phyloP scores from a whole-genome alignment of 129 eudicot species.

The Flaveria brownii region DNA sequence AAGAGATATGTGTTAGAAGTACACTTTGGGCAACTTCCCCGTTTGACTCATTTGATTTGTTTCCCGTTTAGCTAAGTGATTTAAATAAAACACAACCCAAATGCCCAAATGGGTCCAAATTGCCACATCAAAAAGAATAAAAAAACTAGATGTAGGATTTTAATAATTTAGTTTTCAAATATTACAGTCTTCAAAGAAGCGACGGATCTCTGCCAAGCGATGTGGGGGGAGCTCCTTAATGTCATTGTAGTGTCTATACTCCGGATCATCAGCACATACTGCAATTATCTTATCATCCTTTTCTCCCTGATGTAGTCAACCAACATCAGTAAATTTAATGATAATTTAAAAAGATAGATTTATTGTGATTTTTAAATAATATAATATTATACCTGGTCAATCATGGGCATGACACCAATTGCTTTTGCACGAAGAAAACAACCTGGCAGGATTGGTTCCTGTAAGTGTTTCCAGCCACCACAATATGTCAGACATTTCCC shows the following conservation, averaged over 20 bases:
- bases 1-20: neutral
- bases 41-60: neutral
- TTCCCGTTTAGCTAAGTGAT: neutral
- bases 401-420: conserved; percentile 98
- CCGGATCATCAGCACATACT: conserved; percentile 99
- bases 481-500: neutral
- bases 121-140: conserved; percentile 5
- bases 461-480: conserved; percentile 25
- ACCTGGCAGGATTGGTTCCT: conserved; percentile 99
- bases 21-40: neutral
- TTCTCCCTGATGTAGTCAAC: conserved; percentile 61
- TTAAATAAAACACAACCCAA: neutral
- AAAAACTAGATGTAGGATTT: neutral
- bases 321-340: neutral
- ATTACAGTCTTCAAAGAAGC: conserved; percentile 99
- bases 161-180: conserved; percentile 29
- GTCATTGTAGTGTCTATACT: conserved; percentile 75
- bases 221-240: conserved; percentile 93
- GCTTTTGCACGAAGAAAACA: conserved; percentile 95
- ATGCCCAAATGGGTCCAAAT: neutral
- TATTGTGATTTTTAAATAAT: neutral
- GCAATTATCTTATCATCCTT: conserved; percentile 99
- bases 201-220: conserved; percentile 97
- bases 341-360: neutral
- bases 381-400: conserved; percentile 65